These are phyloP conservation scores for Zasmidium cellare DNA, from an alignment of 2,329 filamentous ascomycete genomes.

Conservation along the genomic window DNA sequence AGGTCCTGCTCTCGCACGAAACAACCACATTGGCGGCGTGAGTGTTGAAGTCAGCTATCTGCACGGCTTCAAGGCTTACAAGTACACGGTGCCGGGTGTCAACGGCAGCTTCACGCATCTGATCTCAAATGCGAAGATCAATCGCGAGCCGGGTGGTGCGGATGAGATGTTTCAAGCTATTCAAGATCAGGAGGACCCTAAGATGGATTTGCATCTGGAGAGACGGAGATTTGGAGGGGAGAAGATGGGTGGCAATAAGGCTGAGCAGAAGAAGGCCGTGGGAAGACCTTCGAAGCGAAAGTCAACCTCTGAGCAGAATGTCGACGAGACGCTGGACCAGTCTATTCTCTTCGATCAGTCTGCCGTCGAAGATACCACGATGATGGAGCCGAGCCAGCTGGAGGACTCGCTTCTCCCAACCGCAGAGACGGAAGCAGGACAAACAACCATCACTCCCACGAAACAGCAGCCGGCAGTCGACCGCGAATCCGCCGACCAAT, in stretches of 20 bases:
- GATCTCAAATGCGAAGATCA: conserved; percentile 56
- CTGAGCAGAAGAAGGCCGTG: neutral
- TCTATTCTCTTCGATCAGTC: too few relatives aligned
- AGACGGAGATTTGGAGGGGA: conserved; percentile 27
- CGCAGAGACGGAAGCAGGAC: too few relatives aligned
- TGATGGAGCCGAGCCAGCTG: too few relatives aligned
- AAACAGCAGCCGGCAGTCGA: neutral
- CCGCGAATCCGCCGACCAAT: neutral
- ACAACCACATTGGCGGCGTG: conserved; percentile 33
- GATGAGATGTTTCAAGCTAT: conserved; percentile 60
- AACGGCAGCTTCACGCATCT: conserved; percentile 55
- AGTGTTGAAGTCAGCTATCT: conserved; percentile 35
- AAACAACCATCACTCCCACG: too few relatives aligned
- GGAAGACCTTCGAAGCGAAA: too few relatives aligned
- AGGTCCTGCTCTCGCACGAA: conserved; percentile 28
- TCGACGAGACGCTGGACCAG: too few relatives aligned
- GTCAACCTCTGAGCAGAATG: too few relatives aligned
- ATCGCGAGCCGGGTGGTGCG: conserved; percentile 55
- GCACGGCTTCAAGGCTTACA: conserved; percentile 44
- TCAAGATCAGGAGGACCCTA: conserved; percentile 32
- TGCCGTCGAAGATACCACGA: too few relatives aligned
- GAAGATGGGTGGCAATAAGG: conserved; percentile 20
- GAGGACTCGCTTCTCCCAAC: too few relatives aligned
- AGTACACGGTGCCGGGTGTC: conserved; percentile 50
- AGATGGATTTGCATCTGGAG: conserved; percentile 39